These are phyloP conservation scores for Colletotrichum gigasporum DNA, from an alignment of 2,329 filamentous ascomycete genomes.

Conservation along the genomic window DNA sequence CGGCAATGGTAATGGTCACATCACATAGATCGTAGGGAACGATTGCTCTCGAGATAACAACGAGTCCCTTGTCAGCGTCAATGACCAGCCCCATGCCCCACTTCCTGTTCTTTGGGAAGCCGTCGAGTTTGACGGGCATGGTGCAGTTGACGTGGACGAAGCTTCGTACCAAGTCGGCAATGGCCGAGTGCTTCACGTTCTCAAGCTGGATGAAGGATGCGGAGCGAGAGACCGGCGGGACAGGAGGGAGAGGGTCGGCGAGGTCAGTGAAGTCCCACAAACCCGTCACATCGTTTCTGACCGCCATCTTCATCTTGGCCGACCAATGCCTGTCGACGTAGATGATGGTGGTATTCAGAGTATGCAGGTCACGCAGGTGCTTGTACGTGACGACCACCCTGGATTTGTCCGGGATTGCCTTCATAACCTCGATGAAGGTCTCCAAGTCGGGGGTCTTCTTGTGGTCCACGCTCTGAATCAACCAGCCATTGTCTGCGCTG, in stretches of 20 bases:
- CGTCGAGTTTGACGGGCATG: slow-evolving; percentile 96
- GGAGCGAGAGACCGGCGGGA: slow-evolving; percentile 76
- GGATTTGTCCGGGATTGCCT: slow-evolving; percentile 81
- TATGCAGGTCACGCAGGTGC: slow-evolving; percentile 93
- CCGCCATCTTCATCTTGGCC: slow-evolving; percentile 90
- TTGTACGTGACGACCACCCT: slow-evolving; percentile 95
- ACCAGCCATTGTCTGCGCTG: slow-evolving; percentile 89
- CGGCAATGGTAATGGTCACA: slow-evolving; percentile 94
- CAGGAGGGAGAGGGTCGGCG: slow-evolving; percentile 80
- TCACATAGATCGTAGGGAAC: slow-evolving; percentile 97
- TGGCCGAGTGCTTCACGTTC: slow-evolving; percentile 86
- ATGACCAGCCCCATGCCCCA: slow-evolving; percentile 98
- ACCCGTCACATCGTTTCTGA: slow-evolving; percentile 88
- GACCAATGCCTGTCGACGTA: slow-evolving; percentile 97
- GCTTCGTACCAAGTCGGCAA: slow-evolving; percentile 92
- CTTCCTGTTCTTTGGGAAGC: slow-evolving; percentile 94
- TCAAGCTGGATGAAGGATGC: slow-evolving; percentile 94
- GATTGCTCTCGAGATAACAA: slow-evolving; percentile 92
- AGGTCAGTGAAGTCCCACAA: slow-evolving; percentile 95
- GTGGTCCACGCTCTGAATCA: slow-evolving; percentile 92
- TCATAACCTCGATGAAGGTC: slow-evolving; percentile 91
- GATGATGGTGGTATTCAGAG: slow-evolving; percentile 90
- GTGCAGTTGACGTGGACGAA: slow-evolving; percentile 94
- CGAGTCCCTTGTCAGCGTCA: slow-evolving; percentile 93
- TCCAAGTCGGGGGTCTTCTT: slow-evolving; percentile 89